A percentile compares a stretch with the other conserved stretches of the same genome.
phyloP scores from a whole-genome alignment of 139 green algal genomes.

The Asterochloris erici region DNA sequence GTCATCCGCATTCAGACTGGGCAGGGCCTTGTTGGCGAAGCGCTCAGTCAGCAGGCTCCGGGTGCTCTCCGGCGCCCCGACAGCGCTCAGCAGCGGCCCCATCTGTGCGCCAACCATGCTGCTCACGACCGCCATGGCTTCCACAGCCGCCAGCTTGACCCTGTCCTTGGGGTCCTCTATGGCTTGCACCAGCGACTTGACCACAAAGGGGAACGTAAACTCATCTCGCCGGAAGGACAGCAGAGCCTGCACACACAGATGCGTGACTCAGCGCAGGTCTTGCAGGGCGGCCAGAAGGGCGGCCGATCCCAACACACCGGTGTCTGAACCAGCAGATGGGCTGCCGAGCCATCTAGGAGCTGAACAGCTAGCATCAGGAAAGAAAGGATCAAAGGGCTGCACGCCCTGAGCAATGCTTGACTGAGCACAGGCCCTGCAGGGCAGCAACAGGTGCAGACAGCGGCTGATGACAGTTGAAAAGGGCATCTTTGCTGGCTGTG shows the following conservation, averaged over 20 bases:
- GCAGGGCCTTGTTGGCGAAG: conserved; percentile 26
- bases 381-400: too few species aligned
- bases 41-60: conserved; percentile 31
- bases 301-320: too few species aligned
- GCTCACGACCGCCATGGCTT: conserved; percentile 50
- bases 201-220: conserved; percentile 20
- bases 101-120: conserved; percentile 29
- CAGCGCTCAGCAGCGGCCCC: conserved; percentile 25
- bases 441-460: too few species aligned
- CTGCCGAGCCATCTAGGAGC: too few species aligned
- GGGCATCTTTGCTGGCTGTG: too few species aligned
- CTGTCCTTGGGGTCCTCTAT: conserved; percentile 33
- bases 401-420: too few species aligned
- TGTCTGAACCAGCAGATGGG: too few species aligned
- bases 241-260: conserved; percentile 27
- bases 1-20: conserved; percentile 30
- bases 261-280: too few species aligned
- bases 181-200: conserved; percentile 21
- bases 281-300: too few species aligned
- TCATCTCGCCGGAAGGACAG: conserved; percentile 23
- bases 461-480: too few species aligned
- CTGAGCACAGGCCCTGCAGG: too few species aligned
- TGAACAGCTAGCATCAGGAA: too few species aligned
- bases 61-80: conserved; percentile 28
- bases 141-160: conserved; percentile 46